phyloP scores from a whole-genome alignment of 1,284 basidiomycete species.

The Pseudozyma thailandica region DNA sequence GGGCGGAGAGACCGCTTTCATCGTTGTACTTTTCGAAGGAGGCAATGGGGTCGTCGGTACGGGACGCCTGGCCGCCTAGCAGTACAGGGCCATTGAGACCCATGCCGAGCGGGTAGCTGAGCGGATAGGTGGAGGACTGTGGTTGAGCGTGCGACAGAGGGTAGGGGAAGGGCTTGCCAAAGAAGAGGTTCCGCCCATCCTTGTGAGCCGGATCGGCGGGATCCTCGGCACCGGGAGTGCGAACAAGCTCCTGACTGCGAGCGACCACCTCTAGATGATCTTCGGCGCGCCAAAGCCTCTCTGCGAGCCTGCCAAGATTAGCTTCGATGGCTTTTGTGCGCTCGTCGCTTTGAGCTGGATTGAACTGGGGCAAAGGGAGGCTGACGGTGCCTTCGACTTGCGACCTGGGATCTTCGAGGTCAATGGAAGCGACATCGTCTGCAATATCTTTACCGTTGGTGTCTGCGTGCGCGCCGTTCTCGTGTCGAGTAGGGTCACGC shows the following conservation, averaged over 20 bases:
- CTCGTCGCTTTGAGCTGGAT: slow-evolving; percentile 40
- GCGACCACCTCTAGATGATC: slow-evolving; percentile 52
- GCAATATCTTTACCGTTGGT: slow-evolving; percentile 21
- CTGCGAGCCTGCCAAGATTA: slow-evolving; percentile 53
- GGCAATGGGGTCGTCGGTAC: slow-evolving; percentile 59
- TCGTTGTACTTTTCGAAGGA: slow-evolving; percentile 65
- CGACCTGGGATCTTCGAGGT: slow-evolving; percentile 21
- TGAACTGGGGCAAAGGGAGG: slow-evolving; percentile 57
- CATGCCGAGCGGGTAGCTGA: slow-evolving; percentile 67
- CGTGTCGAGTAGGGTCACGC: slow-evolving; percentile 31
- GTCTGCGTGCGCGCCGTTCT: slow-evolving; percentile 5
- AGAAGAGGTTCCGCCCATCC: slow-evolving; percentile 36
- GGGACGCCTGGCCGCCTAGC: slow-evolving; percentile 42
- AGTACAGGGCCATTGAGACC: slow-evolving; percentile 63
- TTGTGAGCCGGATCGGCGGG: slow-evolving; percentile 9
- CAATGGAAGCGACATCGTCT: slow-evolving; percentile 44
- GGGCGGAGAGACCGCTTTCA: slow-evolving; percentile 71
- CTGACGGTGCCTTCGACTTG: slow-evolving; percentile 32
- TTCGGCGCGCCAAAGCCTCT: slow-evolving; percentile 61
- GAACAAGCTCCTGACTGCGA: slow-evolving; percentile 43
- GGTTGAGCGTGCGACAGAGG: slow-evolving; percentile 63
- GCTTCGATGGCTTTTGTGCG: slow-evolving; percentile 54
- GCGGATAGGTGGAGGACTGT: slow-evolving; percentile 60
- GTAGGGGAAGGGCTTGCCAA: slow-evolving; percentile 59
- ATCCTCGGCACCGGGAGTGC: slow-evolving; percentile 41